phyloP scores from a whole-genome alignment of 2,329 filamentous ascomycete species.

The Fusarium sp. region DNA sequence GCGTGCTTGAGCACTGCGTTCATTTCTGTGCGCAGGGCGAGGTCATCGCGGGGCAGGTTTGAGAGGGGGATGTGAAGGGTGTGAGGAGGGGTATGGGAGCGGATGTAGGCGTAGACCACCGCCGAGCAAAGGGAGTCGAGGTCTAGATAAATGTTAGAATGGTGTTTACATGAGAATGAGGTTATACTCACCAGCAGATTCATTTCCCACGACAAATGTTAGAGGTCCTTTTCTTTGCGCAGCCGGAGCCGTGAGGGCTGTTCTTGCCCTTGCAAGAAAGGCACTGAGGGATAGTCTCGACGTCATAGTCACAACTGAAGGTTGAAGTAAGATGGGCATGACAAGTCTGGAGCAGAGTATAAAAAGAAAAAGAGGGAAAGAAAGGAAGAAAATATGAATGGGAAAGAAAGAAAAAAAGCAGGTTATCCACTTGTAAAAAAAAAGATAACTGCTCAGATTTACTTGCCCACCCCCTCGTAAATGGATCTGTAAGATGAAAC shows the following conservation, averaged over 20 bases:
- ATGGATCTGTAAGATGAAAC: constrained; percentile 14
- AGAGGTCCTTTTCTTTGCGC: constrained; percentile 61
- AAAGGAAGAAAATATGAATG: not conserved
- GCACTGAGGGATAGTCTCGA: constrained; percentile 57
- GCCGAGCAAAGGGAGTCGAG: constrained; percentile 84
- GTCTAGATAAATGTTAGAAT: constrained; percentile 59
- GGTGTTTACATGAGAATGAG: not conserved
- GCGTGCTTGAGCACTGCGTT: constrained; percentile 72
- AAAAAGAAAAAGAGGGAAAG: not conserved
- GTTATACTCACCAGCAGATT: constrained; percentile 69
- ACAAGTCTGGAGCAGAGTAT: not conserved
- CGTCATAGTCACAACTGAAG: constrained; percentile 41
- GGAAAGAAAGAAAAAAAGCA: not conserved
- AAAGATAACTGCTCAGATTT: constrained; percentile 14
- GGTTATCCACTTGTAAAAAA: constrained; percentile 1
- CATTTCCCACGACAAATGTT: constrained; percentile 75
- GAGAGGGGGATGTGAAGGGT: constrained; percentile 77
- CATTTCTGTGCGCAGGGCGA: constrained; percentile 80
- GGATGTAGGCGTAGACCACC: constrained; percentile 79
- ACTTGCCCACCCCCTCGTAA: not conserved
- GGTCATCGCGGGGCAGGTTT: constrained; percentile 76
- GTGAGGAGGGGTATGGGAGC: constrained; percentile 67
- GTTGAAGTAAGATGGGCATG: not conserved
- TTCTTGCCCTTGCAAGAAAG: constrained; percentile 65
- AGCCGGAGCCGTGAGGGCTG: constrained; percentile 58